Base-by-base conservation (phyloP, 1,284 basidiomycete species). In the Phellopilus nigrolimitatus region DNA sequence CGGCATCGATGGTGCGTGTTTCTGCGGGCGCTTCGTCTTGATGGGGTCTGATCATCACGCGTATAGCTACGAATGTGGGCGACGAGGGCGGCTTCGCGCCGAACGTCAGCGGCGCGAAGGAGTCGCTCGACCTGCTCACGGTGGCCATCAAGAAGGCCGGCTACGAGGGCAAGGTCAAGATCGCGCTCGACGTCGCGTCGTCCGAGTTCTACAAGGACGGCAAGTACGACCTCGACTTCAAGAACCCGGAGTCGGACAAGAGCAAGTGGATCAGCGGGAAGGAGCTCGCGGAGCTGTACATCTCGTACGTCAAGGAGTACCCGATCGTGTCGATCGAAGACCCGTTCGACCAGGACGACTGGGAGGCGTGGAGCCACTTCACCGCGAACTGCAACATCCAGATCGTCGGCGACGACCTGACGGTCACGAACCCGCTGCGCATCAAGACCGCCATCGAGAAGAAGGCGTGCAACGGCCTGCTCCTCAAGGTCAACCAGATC, bases 141-240 rank as follows among this genome's bases (percentile, higher is more conserved):
- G 93, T 95, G 71, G 95, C 95, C 61, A 99, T 99, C 78, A 84
- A 90, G 72, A 91, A 93, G 75, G 95, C 95, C 39, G 97, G 97
- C 40, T 99, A 98, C 74, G 89, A 95, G 69, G 95, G 94, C 68
- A 95, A 97, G 78, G 86, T 99, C 73, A 92, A 97, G 76, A 99
- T 99, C 69, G 95, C 91, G 59, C 91, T 99, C 62, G 97, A 99
- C 64, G 97, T 99, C 58, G 95, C 97, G 56, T 97, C 95, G 17
- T 99, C 95, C 68, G 97, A 99, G 74, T 99, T 99, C 81, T 99
- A 93, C 89, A 99, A 98, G 84, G 94, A 98, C 19, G 95, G 95
- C 68, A 98, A 98, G 79, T 99, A 99, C 75, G 95, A 99, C 71
- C 77, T 99, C 57, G 95, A 99, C 81, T 97, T 95, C 82, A 94